Conservation (phyloP, 495 filamentous ascomycete species). For the Penicillium argentinense region DNA sequence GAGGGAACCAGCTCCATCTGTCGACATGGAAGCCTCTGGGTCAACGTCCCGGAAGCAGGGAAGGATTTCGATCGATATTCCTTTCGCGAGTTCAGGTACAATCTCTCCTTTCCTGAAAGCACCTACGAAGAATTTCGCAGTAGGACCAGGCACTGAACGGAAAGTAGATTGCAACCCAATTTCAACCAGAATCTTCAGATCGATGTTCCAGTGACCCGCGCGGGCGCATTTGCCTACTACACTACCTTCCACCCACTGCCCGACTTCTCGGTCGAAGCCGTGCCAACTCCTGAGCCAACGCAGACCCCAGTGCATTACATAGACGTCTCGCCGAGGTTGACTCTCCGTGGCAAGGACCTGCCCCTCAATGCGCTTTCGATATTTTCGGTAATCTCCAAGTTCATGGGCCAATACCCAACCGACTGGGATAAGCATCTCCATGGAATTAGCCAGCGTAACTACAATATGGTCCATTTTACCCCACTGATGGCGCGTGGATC, state of each 20-base stretch:
- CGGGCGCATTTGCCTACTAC: conserved; percentile 97
- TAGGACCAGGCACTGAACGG: conserved; percentile 22
- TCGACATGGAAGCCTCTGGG: conserved; percentile 89
- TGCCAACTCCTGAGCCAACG: conserved; percentile 54
- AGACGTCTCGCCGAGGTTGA: conserved; percentile 84
- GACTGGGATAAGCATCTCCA: conserved; percentile 87
- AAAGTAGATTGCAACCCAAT: conserved; percentile 73
- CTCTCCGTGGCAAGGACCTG: conserved; percentile 64
- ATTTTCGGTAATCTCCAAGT: conserved; percentile 95
- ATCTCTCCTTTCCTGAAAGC: not conserved
- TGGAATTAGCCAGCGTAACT: conserved; percentile 84
- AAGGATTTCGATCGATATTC: conserved; percentile 69
- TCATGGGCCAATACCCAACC: conserved; percentile 87
- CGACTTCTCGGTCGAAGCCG: conserved; percentile 61
- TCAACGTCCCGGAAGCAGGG: conserved; percentile 82
- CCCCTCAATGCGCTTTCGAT: conserved; percentile 85
- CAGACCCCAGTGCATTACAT: conserved; percentile 81
- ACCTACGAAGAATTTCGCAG: not conserved
- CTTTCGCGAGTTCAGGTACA: conserved; percentile 84
- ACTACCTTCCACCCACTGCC: conserved; percentile 89
- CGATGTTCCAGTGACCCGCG: conserved; percentile 74
- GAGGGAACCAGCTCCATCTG: conserved; percentile 97
- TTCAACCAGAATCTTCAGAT: conserved; percentile 92
- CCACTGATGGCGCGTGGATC: conserved; percentile 84
- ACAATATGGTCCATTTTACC: conserved; percentile 99